A percentile compares a stretch with the other conserved stretches of the same genome.
Conservation (phyloP, 257 asterid species). For the Solanum sitiens region DNA sequence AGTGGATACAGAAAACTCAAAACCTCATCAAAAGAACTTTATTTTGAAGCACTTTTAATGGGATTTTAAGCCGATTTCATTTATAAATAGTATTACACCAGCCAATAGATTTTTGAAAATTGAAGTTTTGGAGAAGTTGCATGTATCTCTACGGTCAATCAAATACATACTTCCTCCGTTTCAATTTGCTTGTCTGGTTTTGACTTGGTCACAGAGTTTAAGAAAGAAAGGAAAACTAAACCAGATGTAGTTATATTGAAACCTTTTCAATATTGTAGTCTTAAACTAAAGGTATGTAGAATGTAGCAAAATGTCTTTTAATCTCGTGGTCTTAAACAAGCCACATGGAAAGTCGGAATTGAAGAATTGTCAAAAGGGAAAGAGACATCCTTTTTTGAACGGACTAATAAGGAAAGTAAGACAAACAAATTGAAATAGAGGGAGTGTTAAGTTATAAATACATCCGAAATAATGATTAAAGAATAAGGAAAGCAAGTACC, state of each 20-base stretch:
- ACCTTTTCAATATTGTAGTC: neutral
- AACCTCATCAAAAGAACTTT: neutral
- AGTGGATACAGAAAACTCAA: neutral
- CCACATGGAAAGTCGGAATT: neutral
- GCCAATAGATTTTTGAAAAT: neutral
- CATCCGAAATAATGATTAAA: neutral
- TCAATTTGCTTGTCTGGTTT: neutral
- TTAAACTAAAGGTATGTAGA: neutral
- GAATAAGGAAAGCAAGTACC: constrained; percentile 31
- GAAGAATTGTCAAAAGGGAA: neutral
- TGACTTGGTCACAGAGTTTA: neutral
- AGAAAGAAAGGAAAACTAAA: neutral
- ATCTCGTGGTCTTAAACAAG: neutral
- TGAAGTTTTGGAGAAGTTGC: neutral
- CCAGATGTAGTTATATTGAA: too few relatives aligned
- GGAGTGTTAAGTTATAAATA: neutral
- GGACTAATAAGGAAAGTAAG: neutral
- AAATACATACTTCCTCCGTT: neutral
- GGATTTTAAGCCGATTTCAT: neutral
- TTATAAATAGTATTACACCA: neutral
- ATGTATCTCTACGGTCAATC: neutral
- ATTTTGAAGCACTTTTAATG: neutral
- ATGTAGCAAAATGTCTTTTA: neutral
- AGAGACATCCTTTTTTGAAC: neutral
- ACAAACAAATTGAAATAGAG: neutral